Evolutionary conservation across 805 yeast species (phyloP).

Genomic region (Yamadazyma takamatsuzukensis): DNA sequence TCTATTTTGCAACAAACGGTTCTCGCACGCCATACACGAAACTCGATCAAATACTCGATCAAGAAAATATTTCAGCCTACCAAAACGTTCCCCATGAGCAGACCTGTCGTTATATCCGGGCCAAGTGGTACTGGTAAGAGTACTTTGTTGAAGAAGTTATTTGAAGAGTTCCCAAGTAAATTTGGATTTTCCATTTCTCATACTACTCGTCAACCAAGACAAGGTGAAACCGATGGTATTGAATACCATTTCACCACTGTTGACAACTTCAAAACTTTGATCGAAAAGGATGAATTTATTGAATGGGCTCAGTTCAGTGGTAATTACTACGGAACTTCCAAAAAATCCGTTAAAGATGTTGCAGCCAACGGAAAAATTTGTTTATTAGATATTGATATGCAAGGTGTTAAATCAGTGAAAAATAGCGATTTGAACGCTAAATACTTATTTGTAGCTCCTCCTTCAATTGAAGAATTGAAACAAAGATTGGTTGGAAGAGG

Average conservation of each 20-base stretch:
- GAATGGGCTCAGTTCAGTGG: constrained; percentile 99
- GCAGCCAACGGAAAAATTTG: constrained; percentile 66
- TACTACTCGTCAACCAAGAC: constrained; percentile 89
- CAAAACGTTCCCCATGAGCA: constrained; percentile 24
- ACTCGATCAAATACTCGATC: not conserved
- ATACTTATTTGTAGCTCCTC: constrained; percentile 87
- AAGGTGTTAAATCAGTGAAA: constrained; percentile 94
- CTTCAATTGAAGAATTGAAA: constrained; percentile 75
- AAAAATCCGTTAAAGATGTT: constrained; percentile 79
- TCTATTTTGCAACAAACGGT: no score
- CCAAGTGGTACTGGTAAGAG: constrained; percentile 98
- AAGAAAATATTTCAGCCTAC: not conserved
- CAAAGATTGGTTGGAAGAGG: constrained; percentile 84
- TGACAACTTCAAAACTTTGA: constrained; percentile 73
- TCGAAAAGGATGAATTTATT: constrained; percentile 72
- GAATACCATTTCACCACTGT: constrained; percentile 87
- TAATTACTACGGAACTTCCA: constrained; percentile 93
- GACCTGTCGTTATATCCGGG: constrained; percentile 94
- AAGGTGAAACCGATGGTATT: constrained; percentile 84
- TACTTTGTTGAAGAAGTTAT: constrained; percentile 82
- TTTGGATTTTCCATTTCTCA: constrained; percentile 94
- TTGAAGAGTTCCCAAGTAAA: constrained; percentile 82
- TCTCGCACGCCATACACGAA: not conserved
- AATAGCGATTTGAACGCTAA: constrained; percentile 77
- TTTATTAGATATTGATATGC: constrained; percentile 97